Base-by-base conservation (phyloP, 306 rosid genomes). In the Aeschynomene evenia region DNA sequence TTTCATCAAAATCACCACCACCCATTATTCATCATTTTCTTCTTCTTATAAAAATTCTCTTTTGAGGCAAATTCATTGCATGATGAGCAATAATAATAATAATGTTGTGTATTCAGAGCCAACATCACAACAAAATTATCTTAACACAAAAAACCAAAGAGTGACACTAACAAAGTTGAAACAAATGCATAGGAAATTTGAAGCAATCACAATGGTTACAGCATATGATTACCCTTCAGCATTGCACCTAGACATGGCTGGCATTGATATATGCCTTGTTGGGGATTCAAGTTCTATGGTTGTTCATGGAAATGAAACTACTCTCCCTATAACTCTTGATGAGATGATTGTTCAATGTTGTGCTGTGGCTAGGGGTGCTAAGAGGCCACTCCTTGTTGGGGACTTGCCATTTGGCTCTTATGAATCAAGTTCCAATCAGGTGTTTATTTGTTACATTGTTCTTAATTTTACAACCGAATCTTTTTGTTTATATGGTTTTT, bases 211-310 rank as follows among this genome's bases (percentile, higher is more conserved):
- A 0, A 55, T 94, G 74, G 98, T 94, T 28, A 94, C 98, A 15
- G 96, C 98, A 43, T 94, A 94, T 24, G 98, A 94, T 68, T 94
- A 94, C 85, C 92, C 98, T 1, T 78, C 97, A 0, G 97, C 87
- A 0, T 91, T 91, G 34, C 97, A 91, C 68, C 11, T 91, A 1
- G 93, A 91, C 34, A 78, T 67, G 33, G 96, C 91, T 22, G 86
- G 76, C 7, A 79, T 91, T 9, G 93, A 91, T 71, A 49, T 94
- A 6, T 86, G 89, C 18, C 84, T 94, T 5, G 98, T 88, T 14
- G 97, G 98, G 0, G 98, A 94, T 72, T 94, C 98, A 9, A 94
- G 90, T 0, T 61, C 98, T 64, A 94, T 94, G 98, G 98, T 90
- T 12, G 97, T 94, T 13, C 98, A 90, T n/a, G 98, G 97, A 1